Conservation (phyloP, 148 eudicot genomes). For the Dianthus caryophyllus region DNA sequence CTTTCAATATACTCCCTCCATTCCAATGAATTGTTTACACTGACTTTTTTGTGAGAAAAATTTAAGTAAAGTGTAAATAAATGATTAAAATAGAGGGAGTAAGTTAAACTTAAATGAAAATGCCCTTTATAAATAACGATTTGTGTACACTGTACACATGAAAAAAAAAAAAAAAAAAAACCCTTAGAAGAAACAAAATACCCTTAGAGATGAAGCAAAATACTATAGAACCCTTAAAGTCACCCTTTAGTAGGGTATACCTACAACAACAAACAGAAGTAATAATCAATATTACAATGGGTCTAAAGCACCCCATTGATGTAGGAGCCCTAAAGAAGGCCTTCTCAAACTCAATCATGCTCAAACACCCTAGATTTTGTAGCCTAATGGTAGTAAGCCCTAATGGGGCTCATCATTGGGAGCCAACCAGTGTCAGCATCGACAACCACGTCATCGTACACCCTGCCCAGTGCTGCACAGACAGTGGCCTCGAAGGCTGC, state of each 20-base stretch:
- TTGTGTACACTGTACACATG: not conserved
- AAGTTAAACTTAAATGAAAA: too few species aligned
- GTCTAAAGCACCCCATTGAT: conserved; percentile 34
- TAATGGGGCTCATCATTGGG: conserved; percentile 44
- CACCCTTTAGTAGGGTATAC: conserved; percentile 30
- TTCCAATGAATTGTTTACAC: too few species aligned
- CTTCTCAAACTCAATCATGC: conserved; percentile 35
- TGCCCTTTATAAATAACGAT: too few species aligned
- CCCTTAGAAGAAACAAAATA: too few species aligned
- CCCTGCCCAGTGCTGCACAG: not conserved
- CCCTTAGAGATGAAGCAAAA: not conserved
- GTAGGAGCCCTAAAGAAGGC: conserved; percentile 33
- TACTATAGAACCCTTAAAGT: conserved; percentile 13
- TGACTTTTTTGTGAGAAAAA: too few species aligned
- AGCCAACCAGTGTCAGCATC: conserved; percentile 35
- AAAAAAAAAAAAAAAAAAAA: too few species aligned
- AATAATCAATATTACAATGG: conserved; percentile 46
- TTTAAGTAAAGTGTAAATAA: too few species aligned
- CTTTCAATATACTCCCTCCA: too few species aligned
- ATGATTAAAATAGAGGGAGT: too few species aligned
- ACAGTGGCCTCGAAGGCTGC: not conserved
- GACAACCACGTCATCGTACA: conserved; percentile 45
- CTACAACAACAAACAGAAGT: conserved; percentile 44
- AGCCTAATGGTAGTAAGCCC: conserved; percentile 51
- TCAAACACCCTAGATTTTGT: conserved; percentile 63